Conservation (phyloP, 768 basidiomycete species). For the Podaxis rugospora region DNA sequence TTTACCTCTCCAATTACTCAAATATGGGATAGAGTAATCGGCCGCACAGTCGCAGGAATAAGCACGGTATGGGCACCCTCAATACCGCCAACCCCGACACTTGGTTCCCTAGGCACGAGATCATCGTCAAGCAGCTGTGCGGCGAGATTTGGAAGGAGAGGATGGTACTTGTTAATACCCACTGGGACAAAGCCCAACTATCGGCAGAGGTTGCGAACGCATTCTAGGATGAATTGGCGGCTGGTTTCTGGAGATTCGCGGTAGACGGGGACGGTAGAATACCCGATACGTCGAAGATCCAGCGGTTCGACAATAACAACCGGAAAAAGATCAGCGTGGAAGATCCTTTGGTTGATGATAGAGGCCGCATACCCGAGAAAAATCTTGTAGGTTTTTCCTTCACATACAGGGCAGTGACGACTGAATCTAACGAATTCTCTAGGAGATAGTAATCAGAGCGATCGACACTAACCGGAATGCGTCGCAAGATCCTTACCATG, state of each 20-base stretch:
- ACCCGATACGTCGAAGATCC: background rate
- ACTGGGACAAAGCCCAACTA: background rate
- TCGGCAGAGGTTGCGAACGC: background rate
- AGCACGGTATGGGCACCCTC: background rate
- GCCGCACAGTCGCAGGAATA: background rate
- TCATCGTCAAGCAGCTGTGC: background rate
- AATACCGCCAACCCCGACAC: background rate
- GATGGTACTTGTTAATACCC: background rate
- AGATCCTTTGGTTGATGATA: background rate
- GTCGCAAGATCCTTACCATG: too few relatives aligned
- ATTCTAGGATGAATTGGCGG: background rate
- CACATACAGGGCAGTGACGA: background rate
- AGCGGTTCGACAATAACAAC: background rate
- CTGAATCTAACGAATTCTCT: background rate
- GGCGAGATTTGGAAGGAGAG: background rate
- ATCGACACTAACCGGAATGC: too few relatives aligned
- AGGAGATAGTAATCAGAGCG: background rate
- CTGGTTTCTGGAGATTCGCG: background rate
- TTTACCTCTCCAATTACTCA: background rate
- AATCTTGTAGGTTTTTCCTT: background rate
- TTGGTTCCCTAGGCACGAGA: background rate
- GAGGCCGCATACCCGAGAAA: background rate
- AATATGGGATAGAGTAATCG: background rate
- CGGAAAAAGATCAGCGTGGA: background rate
- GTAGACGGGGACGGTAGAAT: background rate